Evolutionary conservation across 1,284 basidiomycete species (phyloP).

Genomic region (Rhodofomes roseus): DNA sequence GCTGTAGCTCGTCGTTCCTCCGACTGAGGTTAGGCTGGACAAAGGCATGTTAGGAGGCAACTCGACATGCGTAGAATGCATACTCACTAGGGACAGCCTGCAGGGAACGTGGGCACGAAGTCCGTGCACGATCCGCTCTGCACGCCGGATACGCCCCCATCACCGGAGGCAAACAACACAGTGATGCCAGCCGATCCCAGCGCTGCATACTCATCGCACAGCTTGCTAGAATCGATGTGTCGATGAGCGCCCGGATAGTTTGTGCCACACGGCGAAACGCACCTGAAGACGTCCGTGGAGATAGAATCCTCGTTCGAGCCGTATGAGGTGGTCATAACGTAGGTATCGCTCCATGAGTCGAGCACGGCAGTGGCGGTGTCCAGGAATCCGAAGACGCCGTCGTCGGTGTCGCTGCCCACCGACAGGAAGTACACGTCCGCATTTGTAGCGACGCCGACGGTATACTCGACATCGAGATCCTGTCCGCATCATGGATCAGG

Average conservation of each 20-base stretch:
- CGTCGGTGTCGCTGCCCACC: neutral
- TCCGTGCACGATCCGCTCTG: conserved; percentile 40
- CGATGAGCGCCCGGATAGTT: neutral
- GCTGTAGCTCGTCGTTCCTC: conserved; percentile 57
- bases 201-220: neutral
- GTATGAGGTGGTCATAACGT: neutral
- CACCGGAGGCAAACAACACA: conserved; percentile 60
- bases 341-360: neutral
- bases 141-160: conserved; percentile 62
- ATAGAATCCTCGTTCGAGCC: neutral
- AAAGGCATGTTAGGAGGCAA: conserved; percentile 23
- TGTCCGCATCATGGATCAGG: neutral
- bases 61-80: neutral
- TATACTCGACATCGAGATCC: conserved; percentile 65
- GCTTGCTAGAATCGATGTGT: neutral
- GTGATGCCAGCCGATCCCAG: conserved; percentile 31
- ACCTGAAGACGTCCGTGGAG: neutral
- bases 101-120: conserved; percentile 73
- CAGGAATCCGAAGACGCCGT: neutral
- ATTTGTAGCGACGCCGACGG: conserved; percentile 41
- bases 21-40: conserved; percentile 41
- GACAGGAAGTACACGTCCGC: neutral
- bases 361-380: neutral
- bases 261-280: neutral
- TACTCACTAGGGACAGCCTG: conserved; percentile 50